A percentile compares a stretch with the other conserved stretches of the same genome.
Conservation (phyloP, 2,329 filamentous ascomycete genomes). For the Colletotrichum abscissum region DNA sequence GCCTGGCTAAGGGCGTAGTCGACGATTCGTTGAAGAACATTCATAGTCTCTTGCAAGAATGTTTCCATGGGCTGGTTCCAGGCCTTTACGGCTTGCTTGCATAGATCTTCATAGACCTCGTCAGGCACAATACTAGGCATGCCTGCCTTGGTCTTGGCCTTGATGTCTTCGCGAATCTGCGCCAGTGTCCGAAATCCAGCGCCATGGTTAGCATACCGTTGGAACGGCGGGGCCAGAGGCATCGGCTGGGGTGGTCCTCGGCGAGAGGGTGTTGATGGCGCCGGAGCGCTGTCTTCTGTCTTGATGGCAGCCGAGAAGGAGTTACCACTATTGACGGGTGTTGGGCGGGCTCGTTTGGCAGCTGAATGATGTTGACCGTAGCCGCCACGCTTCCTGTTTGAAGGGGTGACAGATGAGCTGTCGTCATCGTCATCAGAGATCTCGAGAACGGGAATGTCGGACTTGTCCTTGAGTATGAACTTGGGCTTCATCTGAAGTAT, state of each 20-base stretch:
- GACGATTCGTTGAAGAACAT: conserved; percentile 59
- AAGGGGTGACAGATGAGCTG: conserved; percentile 36
- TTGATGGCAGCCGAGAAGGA: conserved; percentile 46
- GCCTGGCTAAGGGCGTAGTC: conserved; percentile 58
- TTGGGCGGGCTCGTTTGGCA: conserved; percentile 32
- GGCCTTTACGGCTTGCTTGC: conserved; percentile 64
- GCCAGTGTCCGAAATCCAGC: conserved; percentile 57
- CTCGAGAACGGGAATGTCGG: conserved; percentile 49
- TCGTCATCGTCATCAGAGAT: conserved; percentile 52
- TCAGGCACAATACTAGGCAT: conserved; percentile 69
- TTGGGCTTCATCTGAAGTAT: conserved; percentile 60
- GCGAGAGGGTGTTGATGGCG: conserved; percentile 15
- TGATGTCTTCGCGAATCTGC: conserved; percentile 66
- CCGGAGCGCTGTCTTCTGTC: conserved; percentile 44
- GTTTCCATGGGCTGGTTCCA: conserved; percentile 66
- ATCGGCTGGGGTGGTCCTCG: conserved; percentile 27
- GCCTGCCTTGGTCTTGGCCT: conserved; percentile 64
- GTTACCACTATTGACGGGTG: conserved; percentile 4
- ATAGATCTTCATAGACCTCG: conserved; percentile 69
- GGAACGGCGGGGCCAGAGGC: conserved; percentile 46
- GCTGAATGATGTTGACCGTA: conserved; percentile 36
- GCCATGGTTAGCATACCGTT: conserved; percentile 50
- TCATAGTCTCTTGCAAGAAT: conserved; percentile 60
- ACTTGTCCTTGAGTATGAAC: conserved; percentile 53
- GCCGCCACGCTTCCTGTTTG: conserved; percentile 38